Percentiles rank a stretch among this genome's conserved stretches.
Conservation (phyloP, 106 monocot genomes). For the Amphibolis antarctica region DNA sequence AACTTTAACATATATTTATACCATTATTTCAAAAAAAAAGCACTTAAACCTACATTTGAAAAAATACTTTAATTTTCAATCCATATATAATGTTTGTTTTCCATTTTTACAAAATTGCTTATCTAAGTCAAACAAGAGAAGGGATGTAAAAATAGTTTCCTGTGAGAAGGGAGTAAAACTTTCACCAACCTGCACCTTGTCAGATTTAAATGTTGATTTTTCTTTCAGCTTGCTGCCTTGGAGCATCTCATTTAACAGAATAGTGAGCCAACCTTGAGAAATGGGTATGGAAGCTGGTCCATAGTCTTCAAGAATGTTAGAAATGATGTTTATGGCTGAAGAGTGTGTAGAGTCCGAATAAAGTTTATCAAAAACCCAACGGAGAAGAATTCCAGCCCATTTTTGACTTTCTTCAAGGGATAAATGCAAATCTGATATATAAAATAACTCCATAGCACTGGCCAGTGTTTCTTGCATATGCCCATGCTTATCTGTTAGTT, state of each 20-base stretch:
- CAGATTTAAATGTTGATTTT: slow-evolving; percentile 28
- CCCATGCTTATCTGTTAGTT: slow-evolving; percentile 42
- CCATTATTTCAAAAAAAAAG: too few species aligned
- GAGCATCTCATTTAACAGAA: slow-evolving; percentile 60
- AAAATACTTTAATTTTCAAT: too few species aligned
- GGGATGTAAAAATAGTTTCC: too few species aligned
- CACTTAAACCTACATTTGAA: too few species aligned
- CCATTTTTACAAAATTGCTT: too few species aligned
- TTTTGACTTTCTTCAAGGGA: slow-evolving; percentile 77
- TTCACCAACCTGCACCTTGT: slow-evolving; percentile 57
- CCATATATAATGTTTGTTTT: too few species aligned
- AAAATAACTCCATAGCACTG: slow-evolving; percentile 59
- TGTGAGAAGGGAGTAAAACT: neutral
- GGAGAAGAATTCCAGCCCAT: slow-evolving; percentile 78
- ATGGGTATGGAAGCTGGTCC: slow-evolving; percentile 70
- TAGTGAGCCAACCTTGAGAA: slow-evolving; percentile 93
- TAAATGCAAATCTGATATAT: slow-evolving; percentile 44
- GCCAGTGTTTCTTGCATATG: slow-evolving; percentile 63
- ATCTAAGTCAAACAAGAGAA: too few species aligned
- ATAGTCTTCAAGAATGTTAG: slow-evolving; percentile 71
- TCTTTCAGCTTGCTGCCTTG: slow-evolving; percentile 46
- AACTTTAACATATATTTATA: too few species aligned
- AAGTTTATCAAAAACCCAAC: slow-evolving; percentile 58
- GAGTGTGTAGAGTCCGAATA: slow-evolving; percentile 33
- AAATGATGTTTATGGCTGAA: slow-evolving; percentile 56